Base-by-base conservation (phyloP, 805 yeast genomes). In the Ogataea zsoltii region DNA sequence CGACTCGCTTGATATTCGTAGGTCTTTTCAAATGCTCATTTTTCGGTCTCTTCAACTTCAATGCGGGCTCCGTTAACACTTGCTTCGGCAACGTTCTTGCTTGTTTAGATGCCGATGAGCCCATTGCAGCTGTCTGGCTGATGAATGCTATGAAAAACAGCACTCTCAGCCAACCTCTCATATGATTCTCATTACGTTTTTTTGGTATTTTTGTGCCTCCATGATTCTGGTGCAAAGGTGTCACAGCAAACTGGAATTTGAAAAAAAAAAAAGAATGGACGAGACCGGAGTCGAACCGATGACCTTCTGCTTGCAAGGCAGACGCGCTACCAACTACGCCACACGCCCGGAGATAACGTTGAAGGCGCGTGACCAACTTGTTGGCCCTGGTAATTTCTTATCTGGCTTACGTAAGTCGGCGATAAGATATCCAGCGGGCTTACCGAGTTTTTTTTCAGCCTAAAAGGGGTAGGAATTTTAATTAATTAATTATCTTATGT, bases 281-380 rank as follows among this genome's bases (percentile, higher is more conserved):
- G 82, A 77, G 83, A 76, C 79, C 75, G 85, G 85, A 80, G 67
- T 80, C 83, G 85, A 81, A 81, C 85, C 85, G 74, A 71, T 76
- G 86, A 79, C 86, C 86, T 81, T 75, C 74, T 72, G 77, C 86
- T 76, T 80, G 85, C 85, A 79, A 80, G 81, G 85, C 81, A 74
- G 72, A 74, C 85, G 85, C 85, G 84, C 85, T 80, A 80, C 86
- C 86, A 80, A 79, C 86, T 80, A 77, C 85, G 85, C 86, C 83
- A 80, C 82, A 77, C 82, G 85, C 85, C 85, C 84, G 31, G 9
- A n/a, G 4, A 28, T 28, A 28, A n/a, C n/a, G 7, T 6, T 6
- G 25, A 21, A 21, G 9, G 25, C 9, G 7, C 5, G 25, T 9
- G 25, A 21, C 25, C 9, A 11, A 6, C 7, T 28, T 12, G 14